A percentile compares a stretch with the other conserved stretches of the same genome.
phyloP scores from a whole-genome alignment of 2,329 filamentous ascomycete species.

The Aureobasidium sp. region DNA sequence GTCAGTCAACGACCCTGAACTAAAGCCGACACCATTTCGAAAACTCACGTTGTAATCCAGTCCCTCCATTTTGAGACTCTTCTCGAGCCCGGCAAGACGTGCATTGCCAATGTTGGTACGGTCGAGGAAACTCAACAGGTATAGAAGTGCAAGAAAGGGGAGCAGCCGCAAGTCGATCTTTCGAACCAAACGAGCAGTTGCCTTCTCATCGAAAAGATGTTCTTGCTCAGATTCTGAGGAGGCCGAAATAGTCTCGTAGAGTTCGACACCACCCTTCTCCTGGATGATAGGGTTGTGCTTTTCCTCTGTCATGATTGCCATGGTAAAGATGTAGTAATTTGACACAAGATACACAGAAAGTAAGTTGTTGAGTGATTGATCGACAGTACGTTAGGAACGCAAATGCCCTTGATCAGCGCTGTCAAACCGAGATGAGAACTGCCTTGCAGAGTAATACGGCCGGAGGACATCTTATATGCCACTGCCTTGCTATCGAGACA shows the following conservation, averaged over 20 bases:
- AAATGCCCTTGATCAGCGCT: conserved; percentile 5
- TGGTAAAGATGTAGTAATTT: not conserved
- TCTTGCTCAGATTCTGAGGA: not conserved
- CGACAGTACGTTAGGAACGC: not conserved
- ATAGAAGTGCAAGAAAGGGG: conserved; percentile 49
- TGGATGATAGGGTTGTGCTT: conserved; percentile 4
- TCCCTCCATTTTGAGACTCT: conserved; percentile 56
- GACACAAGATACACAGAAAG: not conserved
- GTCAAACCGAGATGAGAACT: conserved; percentile 6
- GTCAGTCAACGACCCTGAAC: not conserved
- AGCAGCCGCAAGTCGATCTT: conserved; percentile 49
- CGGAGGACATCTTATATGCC: conserved; percentile 2
- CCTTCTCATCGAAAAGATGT: conserved; percentile 16
- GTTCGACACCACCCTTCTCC: conserved; percentile 14
- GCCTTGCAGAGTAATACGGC: not conserved
- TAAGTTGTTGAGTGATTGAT: not conserved
- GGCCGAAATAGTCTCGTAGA: conserved; percentile 15
- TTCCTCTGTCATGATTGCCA: conserved; percentile 5
- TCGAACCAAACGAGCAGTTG: conserved; percentile 33
- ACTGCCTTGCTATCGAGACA: not conserved
- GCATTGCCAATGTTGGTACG: conserved; percentile 47
- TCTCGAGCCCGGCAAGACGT: conserved; percentile 49
- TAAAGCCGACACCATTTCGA: not conserved
- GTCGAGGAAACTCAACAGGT: conserved; percentile 51
- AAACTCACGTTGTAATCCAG: conserved; percentile 55